Evolutionary conservation across 2,329 filamentous ascomycete species (phyloP), one percentile per base, ranked within the genome.

Genomic region (Neophaeococcomyces mojaviensis): DNA sequence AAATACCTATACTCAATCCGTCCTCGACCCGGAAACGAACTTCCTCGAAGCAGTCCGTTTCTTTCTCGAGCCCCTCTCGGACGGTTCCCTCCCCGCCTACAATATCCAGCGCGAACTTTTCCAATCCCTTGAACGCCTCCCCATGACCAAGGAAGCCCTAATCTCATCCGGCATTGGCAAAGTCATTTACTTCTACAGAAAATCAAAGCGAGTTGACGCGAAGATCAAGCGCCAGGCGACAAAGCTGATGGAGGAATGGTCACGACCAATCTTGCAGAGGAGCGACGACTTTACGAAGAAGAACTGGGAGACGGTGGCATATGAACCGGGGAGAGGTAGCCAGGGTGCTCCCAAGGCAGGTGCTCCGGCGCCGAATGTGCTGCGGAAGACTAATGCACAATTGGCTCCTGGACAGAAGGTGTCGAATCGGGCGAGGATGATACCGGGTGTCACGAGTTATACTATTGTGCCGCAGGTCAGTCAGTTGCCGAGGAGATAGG

Each of bases 21-120:
- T 97, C 40, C 81, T 96, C 33, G 90, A 96, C 56, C 90, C 90
- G 0, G 92, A 98, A 61, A 94, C 85, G 61, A 96, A 97, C 69
- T 84, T 98, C 52, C 72, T 98, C 32, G 88, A 94, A 66, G 86
- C 89, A 12, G 88, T 98, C 60, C 88, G 90, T 62, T 97, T 94
- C 76, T 97, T 97, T 75, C 78, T 98, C 18, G 92, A 98, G 64
- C 92, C 92, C 1, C 77, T 97, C 37, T 88, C 90, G 58, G 90
- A 97, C 61, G 92, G 90, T 47, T 90, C 87, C 50, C 76, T 98
- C 40, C 92, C 92, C 0, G 90, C 92, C 24, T 98, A 96, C 70
- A 92, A 92, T 62, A 97, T 98, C 55, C 92, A 98, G 69, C 87
- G 89, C 51, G 89, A 97, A 63, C 79, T 98, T 35, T 92, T 98